Conservation (phyloP, 495 filamentous ascomycete genomes). For the Penicillium steckii region DNA sequence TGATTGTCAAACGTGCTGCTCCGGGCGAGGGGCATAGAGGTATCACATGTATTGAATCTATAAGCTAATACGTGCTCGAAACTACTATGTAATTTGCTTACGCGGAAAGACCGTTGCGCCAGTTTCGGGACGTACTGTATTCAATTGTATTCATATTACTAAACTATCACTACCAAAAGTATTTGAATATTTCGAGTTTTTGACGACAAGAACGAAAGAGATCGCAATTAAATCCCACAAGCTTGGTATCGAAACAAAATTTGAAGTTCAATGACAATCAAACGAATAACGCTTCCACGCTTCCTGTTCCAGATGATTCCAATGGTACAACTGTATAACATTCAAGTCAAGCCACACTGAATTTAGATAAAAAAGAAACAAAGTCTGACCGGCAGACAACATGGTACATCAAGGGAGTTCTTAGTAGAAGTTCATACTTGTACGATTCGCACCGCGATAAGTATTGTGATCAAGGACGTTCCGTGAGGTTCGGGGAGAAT, state of each 20-base stretch:
- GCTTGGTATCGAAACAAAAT: not conserved
- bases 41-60: too few species aligned
- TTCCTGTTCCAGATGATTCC: not conserved
- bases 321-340: constrained; percentile 8
- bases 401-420: not conserved
- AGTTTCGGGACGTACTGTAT: too few species aligned
- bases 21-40: too few species aligned
- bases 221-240: not conserved
- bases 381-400: constrained; percentile 23
- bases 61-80: too few species aligned
- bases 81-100: too few species aligned
- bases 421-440: constrained; percentile 29
- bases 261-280: not conserved
- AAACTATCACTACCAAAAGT: too few species aligned
- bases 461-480: constrained; percentile 28
- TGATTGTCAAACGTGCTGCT: too few species aligned
- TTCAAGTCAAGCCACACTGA: constrained; percentile 7
- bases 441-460: constrained; percentile 37
- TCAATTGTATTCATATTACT: too few species aligned
- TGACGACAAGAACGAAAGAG: not conserved
- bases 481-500: constrained; percentile 4
- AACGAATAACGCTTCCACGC: not conserved
- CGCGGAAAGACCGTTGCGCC: too few species aligned
- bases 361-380: constrained; percentile 9
- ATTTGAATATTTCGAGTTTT: not conserved